phyloP scores from a whole-genome alignment of 208 protist species.

The Acanthamoeba polyphaga region DNA sequence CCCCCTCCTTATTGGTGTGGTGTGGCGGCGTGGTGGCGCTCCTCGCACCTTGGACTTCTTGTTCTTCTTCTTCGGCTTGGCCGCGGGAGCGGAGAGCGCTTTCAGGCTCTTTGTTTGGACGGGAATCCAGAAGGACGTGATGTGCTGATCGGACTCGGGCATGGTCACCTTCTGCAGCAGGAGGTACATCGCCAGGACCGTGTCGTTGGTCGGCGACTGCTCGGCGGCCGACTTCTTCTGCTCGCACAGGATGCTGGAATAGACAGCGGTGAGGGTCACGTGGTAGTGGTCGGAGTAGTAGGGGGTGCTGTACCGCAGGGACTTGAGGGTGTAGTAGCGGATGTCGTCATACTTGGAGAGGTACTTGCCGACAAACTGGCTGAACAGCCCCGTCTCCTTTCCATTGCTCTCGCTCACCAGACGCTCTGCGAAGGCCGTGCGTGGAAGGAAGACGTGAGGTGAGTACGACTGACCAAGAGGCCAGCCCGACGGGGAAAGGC shows the following conservation, averaged over 20 bases:
- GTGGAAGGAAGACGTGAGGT: neutral
- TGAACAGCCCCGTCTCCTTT: neutral
- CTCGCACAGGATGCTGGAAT: neutral
- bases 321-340: conserved; percentile 61
- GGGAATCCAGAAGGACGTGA: conserved; percentile 53
- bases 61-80: conserved; percentile 5
- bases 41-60: no score
- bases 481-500: neutral
- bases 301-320: neutral
- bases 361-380: neutral
- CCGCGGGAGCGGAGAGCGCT: neutral
- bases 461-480: neutral
- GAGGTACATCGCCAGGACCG: neutral
- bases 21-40: no score
- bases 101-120: neutral
- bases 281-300: neutral
- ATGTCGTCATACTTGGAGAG: conserved; percentile 33
- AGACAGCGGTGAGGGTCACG: neutral
- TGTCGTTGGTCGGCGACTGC: neutral
- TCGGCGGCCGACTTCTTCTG: neutral
- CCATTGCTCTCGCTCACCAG: conserved; percentile 11
- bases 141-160: neutral
- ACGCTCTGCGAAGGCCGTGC: neutral
- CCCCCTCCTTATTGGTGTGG: no score
- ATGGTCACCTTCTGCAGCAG: conserved; percentile 62